Percentiles rank a stretch among this genome's conserved stretches.
These are phyloP conservation scores for Apiotrichum gracile DNA, from an alignment of 1,284 basidiomycete genomes.

Conservation along the genomic window DNA sequence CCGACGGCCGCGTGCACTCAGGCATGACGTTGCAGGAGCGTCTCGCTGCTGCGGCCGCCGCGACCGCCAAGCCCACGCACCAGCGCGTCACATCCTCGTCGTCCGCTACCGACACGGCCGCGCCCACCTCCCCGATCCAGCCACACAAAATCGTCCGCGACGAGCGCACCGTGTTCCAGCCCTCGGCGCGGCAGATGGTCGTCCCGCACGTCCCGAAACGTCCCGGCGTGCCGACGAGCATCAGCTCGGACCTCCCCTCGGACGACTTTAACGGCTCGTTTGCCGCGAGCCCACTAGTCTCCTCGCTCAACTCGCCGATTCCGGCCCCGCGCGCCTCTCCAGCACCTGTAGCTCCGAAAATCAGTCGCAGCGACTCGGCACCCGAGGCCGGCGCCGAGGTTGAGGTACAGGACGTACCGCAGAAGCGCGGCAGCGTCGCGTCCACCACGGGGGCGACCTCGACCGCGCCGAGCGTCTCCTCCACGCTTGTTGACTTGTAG, in stretches of 20 bases:
- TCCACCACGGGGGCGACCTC: too few species aligned
- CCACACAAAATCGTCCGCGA: not conserved
- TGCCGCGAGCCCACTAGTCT: not conserved
- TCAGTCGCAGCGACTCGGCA: too few species aligned
- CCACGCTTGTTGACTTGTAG: too few species aligned
- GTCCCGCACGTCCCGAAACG: conserved; percentile 41
- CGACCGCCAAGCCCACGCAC: not conserved
- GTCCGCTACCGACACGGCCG: not conserved
- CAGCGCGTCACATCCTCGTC: not conserved
- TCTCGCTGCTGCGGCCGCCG: conserved; percentile 25
- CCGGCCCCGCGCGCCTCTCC: too few species aligned
- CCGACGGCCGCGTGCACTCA: not conserved
- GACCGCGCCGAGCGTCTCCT: too few species aligned
- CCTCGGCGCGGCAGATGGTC: conserved; percentile 29
- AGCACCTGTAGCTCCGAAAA: too few species aligned
- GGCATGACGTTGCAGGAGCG: conserved; percentile 29
- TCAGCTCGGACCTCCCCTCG: too few species aligned
- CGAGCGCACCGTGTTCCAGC: conserved; percentile 20
- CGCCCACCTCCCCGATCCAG: not conserved
- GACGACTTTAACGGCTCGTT: not conserved
- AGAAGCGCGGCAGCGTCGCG: too few species aligned
- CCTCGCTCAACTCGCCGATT: not conserved
- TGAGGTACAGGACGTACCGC: too few species aligned
- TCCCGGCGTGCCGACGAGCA: conserved; percentile 35
- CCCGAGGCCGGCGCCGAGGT: too few species aligned